A percentile compares a stretch with the other conserved stretches of the same genome.
These are phyloP conservation scores for Globisporangium viniferum DNA, from an alignment of 352 stramenopile genomes.

Conservation along the genomic window DNA sequence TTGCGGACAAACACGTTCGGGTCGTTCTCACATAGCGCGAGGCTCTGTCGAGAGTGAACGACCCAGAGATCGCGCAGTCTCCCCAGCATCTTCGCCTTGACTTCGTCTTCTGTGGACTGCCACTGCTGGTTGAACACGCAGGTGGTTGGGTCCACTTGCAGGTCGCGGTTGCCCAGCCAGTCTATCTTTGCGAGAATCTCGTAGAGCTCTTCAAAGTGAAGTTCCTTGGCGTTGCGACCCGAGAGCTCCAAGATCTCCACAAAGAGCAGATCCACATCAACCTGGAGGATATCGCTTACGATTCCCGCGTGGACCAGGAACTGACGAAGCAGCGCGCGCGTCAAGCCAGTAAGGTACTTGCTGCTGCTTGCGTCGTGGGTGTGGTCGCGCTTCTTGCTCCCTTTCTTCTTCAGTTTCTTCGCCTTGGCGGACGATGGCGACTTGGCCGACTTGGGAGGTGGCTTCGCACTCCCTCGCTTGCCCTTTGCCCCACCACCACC, in stretches of 20 bases:
- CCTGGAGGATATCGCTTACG: conserved; percentile 21
- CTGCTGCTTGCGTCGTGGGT: conserved; percentile 8
- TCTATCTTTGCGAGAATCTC: conserved; percentile 23
- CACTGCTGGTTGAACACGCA: conserved; percentile 17
- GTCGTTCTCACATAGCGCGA: conserved; percentile 49
- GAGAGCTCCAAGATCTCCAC: conserved; percentile 24
- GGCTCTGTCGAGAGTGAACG: conserved; percentile 25
- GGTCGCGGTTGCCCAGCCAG: conserved; percentile 30
- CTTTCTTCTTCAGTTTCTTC: conserved; percentile 27
- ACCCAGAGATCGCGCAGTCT: conserved; percentile 34
- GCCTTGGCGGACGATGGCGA: neutral
- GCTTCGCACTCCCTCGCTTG: neutral
- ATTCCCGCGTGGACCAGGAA: conserved; percentile 42
- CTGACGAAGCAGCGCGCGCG: conserved; percentile 28
- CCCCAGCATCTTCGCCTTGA: neutral
- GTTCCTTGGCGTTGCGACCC: conserved; percentile 22
- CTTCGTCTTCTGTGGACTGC: conserved; percentile 4
- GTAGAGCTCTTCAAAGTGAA: conserved; percentile 41
- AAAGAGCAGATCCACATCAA: conserved; percentile 48
- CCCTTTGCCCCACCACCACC: neutral
- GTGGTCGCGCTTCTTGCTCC: conserved; percentile 18
- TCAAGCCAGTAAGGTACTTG: conserved; percentile 46
- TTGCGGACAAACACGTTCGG: conserved; percentile 48
- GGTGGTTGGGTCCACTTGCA: conserved; percentile 23
- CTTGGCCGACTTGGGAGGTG: neutral